These are phyloP conservation scores for Tetrastigma voinierianum DNA, from an alignment of 164 flowering plant species.

Conservation along the genomic window DNA sequence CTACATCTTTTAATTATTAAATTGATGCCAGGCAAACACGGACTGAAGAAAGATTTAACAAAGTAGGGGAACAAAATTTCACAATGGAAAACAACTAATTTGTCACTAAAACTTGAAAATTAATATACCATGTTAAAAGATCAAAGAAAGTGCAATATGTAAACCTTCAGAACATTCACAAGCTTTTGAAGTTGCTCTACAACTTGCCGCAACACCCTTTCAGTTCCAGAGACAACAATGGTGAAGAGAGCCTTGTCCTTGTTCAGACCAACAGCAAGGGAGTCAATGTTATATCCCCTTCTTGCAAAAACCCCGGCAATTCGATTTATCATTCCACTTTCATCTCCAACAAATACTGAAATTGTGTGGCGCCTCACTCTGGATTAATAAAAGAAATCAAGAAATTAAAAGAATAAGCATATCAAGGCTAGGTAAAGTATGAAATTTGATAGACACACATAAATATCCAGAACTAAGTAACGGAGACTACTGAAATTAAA, in stretches of 20 bases:
- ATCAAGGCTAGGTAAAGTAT: too few species aligned
- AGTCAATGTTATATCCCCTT: slow-evolving; percentile 95
- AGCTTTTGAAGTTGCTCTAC: slow-evolving; percentile 89
- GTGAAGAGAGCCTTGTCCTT: slow-evolving; percentile 95
- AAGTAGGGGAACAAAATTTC: too few species aligned
- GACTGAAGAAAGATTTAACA: too few species aligned
- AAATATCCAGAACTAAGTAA: too few species aligned
- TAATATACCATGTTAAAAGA: background rate
- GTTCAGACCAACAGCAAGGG: slow-evolving; percentile 96
- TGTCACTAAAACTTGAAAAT: background rate
- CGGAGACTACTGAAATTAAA: too few species aligned
- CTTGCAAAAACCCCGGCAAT: slow-evolving; percentile 98
- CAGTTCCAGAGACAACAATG: slow-evolving; percentile 90
- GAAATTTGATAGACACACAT: too few species aligned
- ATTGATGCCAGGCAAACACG: too few species aligned
- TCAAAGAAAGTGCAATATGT: background rate
- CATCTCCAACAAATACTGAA: slow-evolving; percentile 97
- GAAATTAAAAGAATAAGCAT: background rate
- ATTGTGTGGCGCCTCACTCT: slow-evolving; percentile 84
- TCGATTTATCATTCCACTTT: slow-evolving; percentile 96
- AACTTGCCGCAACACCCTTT: slow-evolving; percentile 76
- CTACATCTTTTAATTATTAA: too few species aligned
- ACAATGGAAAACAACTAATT: background rate
- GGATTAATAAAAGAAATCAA: background rate
- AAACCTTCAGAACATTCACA: slow-evolving; percentile 88